These are phyloP conservation scores for Straminergon stramineum DNA, from an alignment of 225 moss, liverwort and hornwort species.

Conservation along the genomic window DNA sequence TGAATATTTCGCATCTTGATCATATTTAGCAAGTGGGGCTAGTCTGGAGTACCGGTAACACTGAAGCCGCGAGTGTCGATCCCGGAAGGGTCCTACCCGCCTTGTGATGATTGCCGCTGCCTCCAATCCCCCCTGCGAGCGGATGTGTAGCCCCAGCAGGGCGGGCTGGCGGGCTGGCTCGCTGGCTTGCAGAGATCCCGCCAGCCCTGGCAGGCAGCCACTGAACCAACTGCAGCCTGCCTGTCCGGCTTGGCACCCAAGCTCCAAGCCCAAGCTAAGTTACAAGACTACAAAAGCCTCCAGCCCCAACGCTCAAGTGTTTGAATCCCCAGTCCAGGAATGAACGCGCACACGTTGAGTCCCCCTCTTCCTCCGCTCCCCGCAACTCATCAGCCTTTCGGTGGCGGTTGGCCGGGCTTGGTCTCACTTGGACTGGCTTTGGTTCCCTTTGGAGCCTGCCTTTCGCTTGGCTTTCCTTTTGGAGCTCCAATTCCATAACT, in stretches of 20 bases:
- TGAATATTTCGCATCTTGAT: neutral
- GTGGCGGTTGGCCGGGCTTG: neutral
- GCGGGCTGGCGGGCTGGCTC: neutral
- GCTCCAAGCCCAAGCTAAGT: neutral
- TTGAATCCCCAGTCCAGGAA: neutral
- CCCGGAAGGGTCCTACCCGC: neutral
- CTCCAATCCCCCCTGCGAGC: neutral
- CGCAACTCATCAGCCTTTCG: neutral
- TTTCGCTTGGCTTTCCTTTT: neutral
- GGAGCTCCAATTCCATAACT: neutral
- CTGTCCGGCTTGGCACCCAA: neutral
- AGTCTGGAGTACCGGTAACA: too few species aligned
- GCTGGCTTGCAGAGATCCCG: neutral
- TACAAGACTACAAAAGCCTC: neutral
- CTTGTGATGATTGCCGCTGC: neutral
- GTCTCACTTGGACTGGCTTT: neutral
- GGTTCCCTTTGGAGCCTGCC: neutral
- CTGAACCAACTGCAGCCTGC: neutral
- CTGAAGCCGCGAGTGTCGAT: neutral
- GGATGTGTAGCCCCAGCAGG: neutral
- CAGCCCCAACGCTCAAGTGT: neutral
- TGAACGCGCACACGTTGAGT: neutral
- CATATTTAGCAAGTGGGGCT: neutral
- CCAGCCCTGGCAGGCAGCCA: neutral
- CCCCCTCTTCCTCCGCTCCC: neutral